These are phyloP conservation scores for Terana coerulea DNA, from an alignment of 768 basidiomycete genomes.

Conservation along the genomic window DNA sequence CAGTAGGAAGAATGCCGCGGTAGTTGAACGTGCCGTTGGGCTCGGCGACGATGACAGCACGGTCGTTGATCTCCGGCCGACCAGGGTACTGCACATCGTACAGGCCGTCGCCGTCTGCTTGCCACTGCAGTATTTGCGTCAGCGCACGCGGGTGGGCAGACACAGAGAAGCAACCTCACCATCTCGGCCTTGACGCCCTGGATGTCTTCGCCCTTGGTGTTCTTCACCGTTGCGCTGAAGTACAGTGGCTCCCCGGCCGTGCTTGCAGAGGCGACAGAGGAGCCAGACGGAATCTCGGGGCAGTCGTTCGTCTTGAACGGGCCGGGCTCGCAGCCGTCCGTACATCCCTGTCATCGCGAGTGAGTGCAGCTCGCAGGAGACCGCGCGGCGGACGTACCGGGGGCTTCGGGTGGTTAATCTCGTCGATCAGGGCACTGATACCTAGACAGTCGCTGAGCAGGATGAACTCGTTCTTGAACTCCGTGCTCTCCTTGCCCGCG, in stretches of 20 bases:
- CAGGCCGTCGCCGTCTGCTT: slow-evolving; percentile 36
- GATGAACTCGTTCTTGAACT: slow-evolving; percentile 36
- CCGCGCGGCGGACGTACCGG: slow-evolving; percentile 15
- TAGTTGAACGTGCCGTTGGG: slow-evolving; percentile 28
- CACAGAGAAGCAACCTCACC: slow-evolving; percentile 14
- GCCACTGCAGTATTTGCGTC: slow-evolving; percentile 27
- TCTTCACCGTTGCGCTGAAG: slow-evolving; percentile 32
- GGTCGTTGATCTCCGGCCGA: slow-evolving; percentile 27
- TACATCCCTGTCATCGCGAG: slow-evolving; percentile 21
- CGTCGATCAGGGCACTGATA: slow-evolving; percentile 35
- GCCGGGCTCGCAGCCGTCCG: slow-evolving; percentile 31
- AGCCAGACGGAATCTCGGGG: slow-evolving; percentile 27
- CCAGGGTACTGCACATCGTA: slow-evolving; percentile 33
- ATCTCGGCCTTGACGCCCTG: slow-evolving; percentile 32
- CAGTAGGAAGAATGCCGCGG: slow-evolving; percentile 30
- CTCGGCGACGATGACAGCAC: slow-evolving; percentile 28
- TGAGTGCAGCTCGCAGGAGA: background rate
- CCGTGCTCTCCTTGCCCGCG: slow-evolving; percentile 36
- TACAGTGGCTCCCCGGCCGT: slow-evolving; percentile 32
- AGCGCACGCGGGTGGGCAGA: background rate
- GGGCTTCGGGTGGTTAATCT: slow-evolving; percentile 32
- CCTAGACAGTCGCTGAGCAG: slow-evolving; percentile 37
- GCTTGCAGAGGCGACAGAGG: slow-evolving; percentile 21
- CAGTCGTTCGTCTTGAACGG: slow-evolving; percentile 33
- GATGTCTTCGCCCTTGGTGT: slow-evolving; percentile 31